Evolutionary conservation across 2,329 filamentous ascomycete genomes (phyloP).

Genomic region (Amesomyces nigricolor): DNA sequence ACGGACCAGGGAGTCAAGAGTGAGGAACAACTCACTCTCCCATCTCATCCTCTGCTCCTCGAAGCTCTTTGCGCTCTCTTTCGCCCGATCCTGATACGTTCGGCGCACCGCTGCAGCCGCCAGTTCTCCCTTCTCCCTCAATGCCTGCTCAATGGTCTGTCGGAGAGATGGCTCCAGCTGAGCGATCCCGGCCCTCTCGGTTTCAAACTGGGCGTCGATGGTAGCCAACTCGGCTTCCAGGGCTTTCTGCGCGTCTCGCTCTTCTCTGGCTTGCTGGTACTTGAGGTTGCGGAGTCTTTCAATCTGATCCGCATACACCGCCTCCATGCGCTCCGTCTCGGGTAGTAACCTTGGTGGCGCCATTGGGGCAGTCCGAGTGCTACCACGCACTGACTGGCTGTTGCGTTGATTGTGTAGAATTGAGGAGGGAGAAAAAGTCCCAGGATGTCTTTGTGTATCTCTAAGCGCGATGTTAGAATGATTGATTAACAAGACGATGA

Average conservation of each 20-base stretch:
- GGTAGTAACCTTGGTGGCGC: conserved; percentile 3
- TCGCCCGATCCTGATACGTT: background rate
- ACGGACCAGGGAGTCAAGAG: conserved; percentile 4
- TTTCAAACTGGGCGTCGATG: conserved; percentile 8
- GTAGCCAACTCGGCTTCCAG: background rate
- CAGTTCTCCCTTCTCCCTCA: conserved; percentile 2
- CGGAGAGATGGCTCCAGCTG: background rate
- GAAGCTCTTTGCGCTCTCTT: conserved; percentile 1
- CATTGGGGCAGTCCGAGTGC: conserved; percentile 1
- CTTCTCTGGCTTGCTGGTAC: background rate
- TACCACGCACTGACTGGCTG: background rate
- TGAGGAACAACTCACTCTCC: background rate
- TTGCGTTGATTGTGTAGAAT: background rate
- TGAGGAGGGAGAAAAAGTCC: too few species aligned
- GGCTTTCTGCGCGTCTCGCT: background rate
- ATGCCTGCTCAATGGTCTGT: background rate
- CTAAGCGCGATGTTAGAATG: too few species aligned
- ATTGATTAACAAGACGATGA: too few species aligned
- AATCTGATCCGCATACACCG: conserved; percentile 1
- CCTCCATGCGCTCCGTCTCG: conserved; percentile 9
- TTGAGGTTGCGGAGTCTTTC: conserved; percentile 9
- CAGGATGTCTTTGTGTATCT: too few species aligned
- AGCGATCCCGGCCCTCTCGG: background rate
- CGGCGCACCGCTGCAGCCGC: background rate
- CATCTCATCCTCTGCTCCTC: conserved; percentile 6